Percentiles rank a stretch among this genome's conserved stretches.
These are phyloP conservation scores for Pseudogymnoascus sp. DNA, from an alignment of 2,329 filamentous ascomycete genomes.

Conservation along the genomic window DNA sequence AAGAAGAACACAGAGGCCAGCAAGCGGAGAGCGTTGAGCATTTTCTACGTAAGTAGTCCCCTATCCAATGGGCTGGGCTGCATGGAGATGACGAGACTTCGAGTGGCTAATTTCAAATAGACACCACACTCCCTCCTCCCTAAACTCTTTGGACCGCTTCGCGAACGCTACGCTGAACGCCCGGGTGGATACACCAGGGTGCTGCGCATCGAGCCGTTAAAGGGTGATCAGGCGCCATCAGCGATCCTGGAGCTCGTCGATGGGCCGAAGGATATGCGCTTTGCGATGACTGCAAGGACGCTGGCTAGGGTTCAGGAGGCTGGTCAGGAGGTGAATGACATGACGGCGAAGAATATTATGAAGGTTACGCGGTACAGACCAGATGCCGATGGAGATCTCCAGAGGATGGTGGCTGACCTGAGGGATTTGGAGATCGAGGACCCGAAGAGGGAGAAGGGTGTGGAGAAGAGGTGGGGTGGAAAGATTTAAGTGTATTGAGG, in stretches of 20 bases:
- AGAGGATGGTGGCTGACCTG: slow-evolving; percentile 49
- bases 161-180: slow-evolving; percentile 66
- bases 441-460: slow-evolving; percentile 26
- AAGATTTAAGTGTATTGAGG: slow-evolving; percentile 10
- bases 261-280: slow-evolving; percentile 86
- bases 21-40: slow-evolving; percentile 63
- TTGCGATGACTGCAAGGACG: slow-evolving; percentile 83
- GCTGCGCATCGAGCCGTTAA: slow-evolving; percentile 80
- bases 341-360: slow-evolving; percentile 68
- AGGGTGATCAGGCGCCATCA: slow-evolving; percentile 76
- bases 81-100: background rate
- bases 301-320: slow-evolving; percentile 56
- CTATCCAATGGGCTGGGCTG: background rate
- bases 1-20: slow-evolving; percentile 88
- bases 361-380: slow-evolving; percentile 75
- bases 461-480: slow-evolving; percentile 27
- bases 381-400: slow-evolving; percentile 58
- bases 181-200: slow-evolving; percentile 94
- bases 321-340: slow-evolving; percentile 52
- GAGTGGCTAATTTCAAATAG: slow-evolving; percentile 33
- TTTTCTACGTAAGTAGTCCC: slow-evolving; percentile 66
- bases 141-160: slow-evolving; percentile 80
- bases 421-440: slow-evolving; percentile 28
- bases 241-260: slow-evolving; percentile 94
- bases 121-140: slow-evolving; percentile 62